Evolutionary conservation across 192 early-diverging fungal species (phyloP).

Genomic region (Linnemannia elongata): DNA sequence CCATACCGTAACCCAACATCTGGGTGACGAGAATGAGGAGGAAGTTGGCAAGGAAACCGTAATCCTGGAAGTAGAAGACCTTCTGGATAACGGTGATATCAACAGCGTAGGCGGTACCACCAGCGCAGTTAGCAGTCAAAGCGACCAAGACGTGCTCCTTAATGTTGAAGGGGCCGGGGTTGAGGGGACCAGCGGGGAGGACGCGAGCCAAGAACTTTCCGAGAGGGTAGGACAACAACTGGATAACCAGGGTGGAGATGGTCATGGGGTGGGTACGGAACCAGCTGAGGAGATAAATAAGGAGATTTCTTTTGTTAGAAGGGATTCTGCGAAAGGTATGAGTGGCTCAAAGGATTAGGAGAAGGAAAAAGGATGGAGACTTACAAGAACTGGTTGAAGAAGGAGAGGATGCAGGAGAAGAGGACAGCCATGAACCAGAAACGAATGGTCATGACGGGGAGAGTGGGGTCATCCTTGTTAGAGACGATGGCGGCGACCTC

Average conservation of each 20-base stretch:
- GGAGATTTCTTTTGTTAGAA: neutral
- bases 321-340: neutral
- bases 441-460: slow-evolving; percentile 64
- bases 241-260: slow-evolving; percentile 49
- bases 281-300: slow-evolving; percentile 13
- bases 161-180: slow-evolving; percentile 66
- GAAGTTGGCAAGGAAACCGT: slow-evolving; percentile 68
- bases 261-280: slow-evolving; percentile 42
- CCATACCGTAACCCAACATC: slow-evolving; percentile 71
- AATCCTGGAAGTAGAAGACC: slow-evolving; percentile 68
- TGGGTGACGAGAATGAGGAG: slow-evolving; percentile 74
- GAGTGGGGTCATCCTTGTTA: slow-evolving; percentile 56
- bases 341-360: neutral
- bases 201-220: slow-evolving; percentile 47
- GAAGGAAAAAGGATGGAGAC: neutral
- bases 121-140: slow-evolving; percentile 66
- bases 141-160: slow-evolving; percentile 77
- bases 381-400: slow-evolving; percentile 52
- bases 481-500: slow-evolving; percentile 54
- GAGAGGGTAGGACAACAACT: slow-evolving; percentile 43
- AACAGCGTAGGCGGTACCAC: slow-evolving; percentile 66
- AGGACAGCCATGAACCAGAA: slow-evolving; percentile 64
- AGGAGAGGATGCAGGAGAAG: slow-evolving; percentile 36
- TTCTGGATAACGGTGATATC: slow-evolving; percentile 71
- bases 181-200: slow-evolving; percentile 67